Evolutionary conservation across 2,329 filamentous ascomycete species (phyloP).

Genomic region (Rutstroemia sydowiana): DNA sequence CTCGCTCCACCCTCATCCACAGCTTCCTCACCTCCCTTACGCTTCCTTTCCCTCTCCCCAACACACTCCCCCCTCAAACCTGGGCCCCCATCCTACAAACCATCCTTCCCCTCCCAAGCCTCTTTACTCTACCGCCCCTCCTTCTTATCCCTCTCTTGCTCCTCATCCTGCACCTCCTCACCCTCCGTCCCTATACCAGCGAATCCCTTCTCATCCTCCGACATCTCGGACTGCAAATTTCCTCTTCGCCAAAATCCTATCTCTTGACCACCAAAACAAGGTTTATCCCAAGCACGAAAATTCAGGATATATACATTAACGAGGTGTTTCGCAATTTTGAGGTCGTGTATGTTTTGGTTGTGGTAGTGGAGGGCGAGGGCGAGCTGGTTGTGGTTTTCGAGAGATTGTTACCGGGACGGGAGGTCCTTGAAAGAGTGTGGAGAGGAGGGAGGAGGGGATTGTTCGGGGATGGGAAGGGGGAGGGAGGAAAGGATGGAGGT

Average conservation of each 20-base stretch:
- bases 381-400: constrained; percentile 95
- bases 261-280: constrained; percentile 55
- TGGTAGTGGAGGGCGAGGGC: constrained; percentile 83
- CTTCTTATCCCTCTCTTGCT: constrained; percentile 35
- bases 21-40: constrained; percentile 23
- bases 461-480: too few relatives aligned
- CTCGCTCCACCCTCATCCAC: constrained; percentile 18
- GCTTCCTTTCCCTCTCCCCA: too few relatives aligned
- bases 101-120: constrained; percentile 33
- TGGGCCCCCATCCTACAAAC: constrained; percentile 29
- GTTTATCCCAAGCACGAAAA: constrained; percentile 85
- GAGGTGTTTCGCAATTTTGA: constrained; percentile 92
- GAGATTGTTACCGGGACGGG: constrained; percentile 62
- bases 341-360: constrained; percentile 80
- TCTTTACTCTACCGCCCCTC: constrained; percentile 33
- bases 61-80: too few relatives aligned
- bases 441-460: constrained; percentile 75
- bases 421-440: constrained; percentile 84
- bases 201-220: constrained; percentile 86
- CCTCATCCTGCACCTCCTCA: constrained; percentile 37
- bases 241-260: constrained; percentile 61
- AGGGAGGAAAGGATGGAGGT: constrained; percentile 32
- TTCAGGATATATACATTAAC: constrained; percentile 89
- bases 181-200: constrained; percentile 47
- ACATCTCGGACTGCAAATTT: constrained; percentile 85